Evolutionary conservation across 768 basidiomycete genomes (phyloP).

Genomic region (Leccinum variicolor): DNA sequence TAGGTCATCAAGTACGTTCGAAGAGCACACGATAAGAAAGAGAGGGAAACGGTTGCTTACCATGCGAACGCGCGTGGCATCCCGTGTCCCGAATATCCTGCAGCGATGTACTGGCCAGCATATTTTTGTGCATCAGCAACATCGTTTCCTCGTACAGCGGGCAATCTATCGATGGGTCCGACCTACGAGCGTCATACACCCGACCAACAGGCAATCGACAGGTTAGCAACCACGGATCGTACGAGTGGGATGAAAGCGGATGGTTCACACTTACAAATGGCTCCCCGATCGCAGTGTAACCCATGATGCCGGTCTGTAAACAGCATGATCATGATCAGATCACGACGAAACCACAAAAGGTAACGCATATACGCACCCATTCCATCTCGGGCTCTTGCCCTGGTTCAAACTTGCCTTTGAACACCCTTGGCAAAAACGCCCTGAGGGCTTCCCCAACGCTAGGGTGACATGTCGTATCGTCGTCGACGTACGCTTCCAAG

Average conservation of each 20-base stretch:
- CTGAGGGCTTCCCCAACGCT: conserved; percentile 48
- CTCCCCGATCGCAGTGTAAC: conserved; percentile 55
- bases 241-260: neutral
- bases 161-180: conserved; percentile 48
- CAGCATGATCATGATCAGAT: neutral
- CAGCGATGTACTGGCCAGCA: conserved; percentile 66
- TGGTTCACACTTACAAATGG: conserved; percentile 54
- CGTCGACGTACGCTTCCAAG: conserved; percentile 50
- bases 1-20: neutral
- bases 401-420: conserved; percentile 49
- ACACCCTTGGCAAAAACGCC: conserved; percentile 57
- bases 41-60: conserved; percentile 22
- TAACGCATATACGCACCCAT: conserved; percentile 58
- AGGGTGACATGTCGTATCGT: conserved; percentile 55
- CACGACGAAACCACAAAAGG: neutral
- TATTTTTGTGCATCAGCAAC: conserved; percentile 20
- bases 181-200: conserved; percentile 39
- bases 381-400: conserved; percentile 65
- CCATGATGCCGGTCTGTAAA: conserved; percentile 79
- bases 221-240: neutral
- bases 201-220: neutral
- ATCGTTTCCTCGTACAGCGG: conserved; percentile 11
- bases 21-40: neutral
- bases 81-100: conserved; percentile 75
- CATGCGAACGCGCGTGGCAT: conserved; percentile 77